phyloP scores from a whole-genome alignment of 1,139 yeast genomes.

The Insectozyma bohioensis region DNA sequence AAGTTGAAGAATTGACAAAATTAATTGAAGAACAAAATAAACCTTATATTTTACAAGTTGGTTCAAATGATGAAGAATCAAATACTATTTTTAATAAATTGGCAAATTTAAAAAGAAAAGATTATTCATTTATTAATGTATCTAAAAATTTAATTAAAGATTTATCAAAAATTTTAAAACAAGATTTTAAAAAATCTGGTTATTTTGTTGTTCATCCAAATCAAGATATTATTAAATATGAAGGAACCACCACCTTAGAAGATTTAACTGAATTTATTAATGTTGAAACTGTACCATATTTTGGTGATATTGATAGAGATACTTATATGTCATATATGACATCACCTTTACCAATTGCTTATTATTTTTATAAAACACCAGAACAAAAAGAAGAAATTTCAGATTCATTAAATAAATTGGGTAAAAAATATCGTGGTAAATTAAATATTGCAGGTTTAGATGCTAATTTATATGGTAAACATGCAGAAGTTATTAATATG shows the following conservation, averaged over 20 bases:
- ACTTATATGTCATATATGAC: slow-evolving; percentile 77
- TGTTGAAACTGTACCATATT: slow-evolving; percentile 76
- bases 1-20: slow-evolving; percentile 49
- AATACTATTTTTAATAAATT: slow-evolving; percentile 52
- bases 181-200: slow-evolving; percentile 25
- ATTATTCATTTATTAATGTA: slow-evolving; percentile 59
- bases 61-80: slow-evolving; percentile 29
- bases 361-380: slow-evolving; percentile 74
- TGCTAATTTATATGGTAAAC: slow-evolving; percentile 78
- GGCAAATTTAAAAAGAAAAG: slow-evolving; percentile 62
- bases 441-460: slow-evolving; percentile 88
- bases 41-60: slow-evolving; percentile 56
- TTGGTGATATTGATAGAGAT: slow-evolving; percentile 87
- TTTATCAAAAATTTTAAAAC: slow-evolving; percentile 26
- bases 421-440: slow-evolving; percentile 75
- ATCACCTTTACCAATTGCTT: slow-evolving; percentile 76
- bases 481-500: slow-evolving; percentile 86
- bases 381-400: slow-evolving; percentile 64
- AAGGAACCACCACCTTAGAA: no score
- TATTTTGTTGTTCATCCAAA: slow-evolving; percentile 41
- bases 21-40: slow-evolving; percentile 46
- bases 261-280: slow-evolving; percentile 56
- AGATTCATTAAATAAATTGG: slow-evolving; percentile 57
- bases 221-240: slow-evolving; percentile 22
- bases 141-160: slow-evolving; percentile 30